These are phyloP conservation scores for Irpex sp. DNA, from an alignment of 1,284 basidiomycete species.

Conservation along the genomic window DNA sequence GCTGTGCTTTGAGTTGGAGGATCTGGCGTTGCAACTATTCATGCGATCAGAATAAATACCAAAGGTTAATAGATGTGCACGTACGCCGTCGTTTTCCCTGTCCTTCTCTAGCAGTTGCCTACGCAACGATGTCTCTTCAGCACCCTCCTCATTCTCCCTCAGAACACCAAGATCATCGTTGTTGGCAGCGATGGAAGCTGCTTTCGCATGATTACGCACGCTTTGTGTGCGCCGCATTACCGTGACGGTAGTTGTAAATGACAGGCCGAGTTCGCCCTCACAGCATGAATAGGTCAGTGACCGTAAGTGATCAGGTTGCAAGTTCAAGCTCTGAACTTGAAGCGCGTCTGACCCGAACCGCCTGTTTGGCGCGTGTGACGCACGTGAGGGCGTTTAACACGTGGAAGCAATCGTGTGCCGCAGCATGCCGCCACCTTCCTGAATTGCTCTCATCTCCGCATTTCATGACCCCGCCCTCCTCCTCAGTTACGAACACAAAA, in stretches of 20 bases:
- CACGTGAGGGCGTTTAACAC: neutral
- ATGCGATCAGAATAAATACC: neutral
- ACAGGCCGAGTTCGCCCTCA: too few relatives aligned
- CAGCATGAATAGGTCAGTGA: neutral
- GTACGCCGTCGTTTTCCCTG: conserved; percentile 66
- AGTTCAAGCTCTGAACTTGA: too few relatives aligned
- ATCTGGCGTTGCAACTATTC: conserved; percentile 58
- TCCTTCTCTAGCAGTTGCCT: conserved; percentile 67
- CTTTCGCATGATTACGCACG: conserved; percentile 46
- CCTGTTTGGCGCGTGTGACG: neutral
- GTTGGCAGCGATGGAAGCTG: conserved; percentile 40
- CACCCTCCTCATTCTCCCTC: conserved; percentile 54
- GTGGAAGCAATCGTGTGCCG: neutral
- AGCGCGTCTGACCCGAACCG: neutral
- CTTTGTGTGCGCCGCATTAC: conserved; percentile 30
- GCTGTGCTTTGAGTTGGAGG: conserved; percentile 56
- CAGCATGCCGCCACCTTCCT: neutral
- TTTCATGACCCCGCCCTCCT: neutral
- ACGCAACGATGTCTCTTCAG: conserved; percentile 53
- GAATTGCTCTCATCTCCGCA: neutral
- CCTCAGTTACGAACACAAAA: conserved; percentile 7
- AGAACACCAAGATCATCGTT: conserved; percentile 58
- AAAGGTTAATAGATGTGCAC: neutral
- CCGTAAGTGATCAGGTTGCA: neutral
- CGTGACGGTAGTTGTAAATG: too few relatives aligned